These are phyloP conservation scores for Fusarium sp. DNA, from an alignment of 2,329 filamentous ascomycete species.

Conservation along the genomic window DNA sequence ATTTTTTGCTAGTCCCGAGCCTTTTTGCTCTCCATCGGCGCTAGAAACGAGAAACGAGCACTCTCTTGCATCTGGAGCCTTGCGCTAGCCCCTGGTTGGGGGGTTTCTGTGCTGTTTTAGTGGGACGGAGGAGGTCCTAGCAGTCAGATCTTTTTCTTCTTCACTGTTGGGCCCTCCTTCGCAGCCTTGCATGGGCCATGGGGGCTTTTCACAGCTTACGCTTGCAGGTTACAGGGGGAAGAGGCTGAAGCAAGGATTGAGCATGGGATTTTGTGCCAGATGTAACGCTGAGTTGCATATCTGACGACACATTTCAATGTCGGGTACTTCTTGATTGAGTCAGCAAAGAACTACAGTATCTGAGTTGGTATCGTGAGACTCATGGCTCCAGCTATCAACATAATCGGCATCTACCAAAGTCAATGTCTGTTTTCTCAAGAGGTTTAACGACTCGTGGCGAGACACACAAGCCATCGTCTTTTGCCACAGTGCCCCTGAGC, in stretches of 20 bases:
- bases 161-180: constrained; percentile 4
- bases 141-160: not conserved
- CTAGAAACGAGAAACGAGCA: not conserved
- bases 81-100: not conserved
- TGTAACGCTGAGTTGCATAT: constrained; percentile 41
- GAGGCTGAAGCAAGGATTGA: constrained; percentile 28
- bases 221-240: constrained; percentile 15
- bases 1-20: not conserved
- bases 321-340: constrained; percentile 20
- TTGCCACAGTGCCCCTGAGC: constrained; percentile 39
- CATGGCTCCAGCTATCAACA: too few relatives aligned
- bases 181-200: constrained; percentile 34
- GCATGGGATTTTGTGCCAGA: not conserved
- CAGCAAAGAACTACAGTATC: not conserved
- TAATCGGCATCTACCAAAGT: not conserved
- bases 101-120: not conserved
- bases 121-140: not conserved
- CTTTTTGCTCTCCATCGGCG: not conserved
- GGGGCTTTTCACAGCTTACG: not conserved
- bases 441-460: constrained; percentile 24
- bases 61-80: not conserved
- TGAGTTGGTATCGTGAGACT: not conserved
- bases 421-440: constrained; percentile 5
- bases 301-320: constrained; percentile 33
- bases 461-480: constrained; percentile 9